Evolutionary conservation across 768 basidiomycete species (phyloP), one percentile per base, ranked within the genome.

Genomic region (Mycena crocata): DNA sequence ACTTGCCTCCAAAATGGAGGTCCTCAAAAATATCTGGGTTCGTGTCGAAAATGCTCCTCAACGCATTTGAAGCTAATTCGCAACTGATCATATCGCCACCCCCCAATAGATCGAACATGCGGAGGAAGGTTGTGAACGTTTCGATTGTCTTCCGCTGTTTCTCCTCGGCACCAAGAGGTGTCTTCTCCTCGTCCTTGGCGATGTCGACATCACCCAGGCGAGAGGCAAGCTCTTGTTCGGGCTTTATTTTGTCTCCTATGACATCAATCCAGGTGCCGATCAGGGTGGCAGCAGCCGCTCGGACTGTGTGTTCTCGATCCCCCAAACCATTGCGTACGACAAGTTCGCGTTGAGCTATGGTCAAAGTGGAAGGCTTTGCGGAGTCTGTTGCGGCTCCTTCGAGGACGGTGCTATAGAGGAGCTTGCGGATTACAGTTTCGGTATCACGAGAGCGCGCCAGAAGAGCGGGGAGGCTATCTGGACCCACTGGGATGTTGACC

Each of bases 281-380:
- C 49, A 98, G 85, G 2, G 85, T 85, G 2, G 85, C 89, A 0
- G 95, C 91, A 0, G 93, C 94, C 21, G 84, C 79, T 32, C 90
- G 84, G 3, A 98, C 95, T 2, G 79, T 75, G 0, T 85, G 81
- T 64, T 98, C 95, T 30, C 97, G 87, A 78, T 98, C 97, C 0
- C 93, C 90, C 3, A 98, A 82, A 2, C 97, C 97, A 72, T 93
- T 89, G 23, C 87, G 85, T 2, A 97, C 88, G 50, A 97, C 86
- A 26, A 87, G 80, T 72, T 95, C 93, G 14, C 96, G 83, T 71
- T 96, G 93, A 0, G 85, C 79, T 30, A 93, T 88, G 2, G 85
- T 86, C 40, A 98, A 81, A 4, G 82, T 83, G 3, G 86, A 82
- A 1, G 91, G 91, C 67, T 96, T 88, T 1, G 89, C 85, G 2